A percentile compares a stretch with the other conserved stretches of the same genome.
Conservation (phyloP, 2,329 filamentous ascomycete species). For the Diaporthe citriasiana region DNA sequence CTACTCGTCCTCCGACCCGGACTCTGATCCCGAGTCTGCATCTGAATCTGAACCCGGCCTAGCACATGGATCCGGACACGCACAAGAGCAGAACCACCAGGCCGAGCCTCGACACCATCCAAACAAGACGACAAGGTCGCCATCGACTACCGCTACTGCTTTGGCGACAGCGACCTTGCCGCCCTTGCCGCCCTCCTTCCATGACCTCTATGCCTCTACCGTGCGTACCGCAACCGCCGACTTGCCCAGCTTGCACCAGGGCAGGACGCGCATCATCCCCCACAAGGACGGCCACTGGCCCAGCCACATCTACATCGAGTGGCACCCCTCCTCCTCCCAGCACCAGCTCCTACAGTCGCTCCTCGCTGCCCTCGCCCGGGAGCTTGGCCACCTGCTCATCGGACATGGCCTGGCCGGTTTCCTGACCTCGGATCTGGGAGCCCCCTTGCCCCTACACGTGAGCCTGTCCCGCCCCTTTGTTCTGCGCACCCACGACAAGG, state of each 20-base stretch:
- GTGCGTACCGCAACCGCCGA: conserved; percentile 83
- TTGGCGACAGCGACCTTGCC: not conserved
- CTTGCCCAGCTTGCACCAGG: conserved; percentile 87
- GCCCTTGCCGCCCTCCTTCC: conserved; percentile 84
- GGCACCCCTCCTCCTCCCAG: conserved; percentile 69
- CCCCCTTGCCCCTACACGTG: conserved; percentile 86
- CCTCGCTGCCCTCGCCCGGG: conserved; percentile 54
- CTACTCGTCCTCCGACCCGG: conserved; percentile 52
- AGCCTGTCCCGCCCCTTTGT: conserved; percentile 88
- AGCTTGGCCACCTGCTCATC: conserved; percentile 47
- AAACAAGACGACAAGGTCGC: not conserved
- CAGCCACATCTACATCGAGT: conserved; percentile 92
- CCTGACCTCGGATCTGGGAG: conserved; percentile 82
- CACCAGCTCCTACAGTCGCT: conserved; percentile 61
- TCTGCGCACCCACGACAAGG: conserved; percentile 79
- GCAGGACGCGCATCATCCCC: conserved; percentile 84
- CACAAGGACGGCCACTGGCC: conserved; percentile 94
- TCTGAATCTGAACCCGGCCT: not conserved
- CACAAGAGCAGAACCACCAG: not conserved
- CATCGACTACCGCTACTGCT: not conserved
- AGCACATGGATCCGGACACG: not conserved
- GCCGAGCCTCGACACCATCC: not conserved
- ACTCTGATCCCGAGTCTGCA: conserved; percentile 10
- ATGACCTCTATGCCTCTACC: conserved; percentile 89
- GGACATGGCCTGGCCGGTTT: conserved; percentile 57